These are phyloP conservation scores for Nigrospora sphaerica DNA, from an alignment of 2,329 filamentous ascomycete species.

Conservation along the genomic window DNA sequence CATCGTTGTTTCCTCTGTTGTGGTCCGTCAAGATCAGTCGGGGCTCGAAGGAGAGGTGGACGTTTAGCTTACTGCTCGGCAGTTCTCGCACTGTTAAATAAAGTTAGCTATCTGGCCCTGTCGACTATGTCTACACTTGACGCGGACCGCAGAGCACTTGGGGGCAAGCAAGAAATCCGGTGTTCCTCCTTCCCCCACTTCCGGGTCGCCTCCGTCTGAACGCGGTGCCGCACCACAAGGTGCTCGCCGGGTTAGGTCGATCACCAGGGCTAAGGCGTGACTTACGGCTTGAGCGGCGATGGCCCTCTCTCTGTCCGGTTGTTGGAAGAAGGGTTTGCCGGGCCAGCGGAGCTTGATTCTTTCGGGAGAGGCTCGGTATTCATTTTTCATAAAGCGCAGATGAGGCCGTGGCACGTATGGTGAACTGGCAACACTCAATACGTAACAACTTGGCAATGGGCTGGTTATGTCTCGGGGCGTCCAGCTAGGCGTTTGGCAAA, in stretches of 20 bases:
- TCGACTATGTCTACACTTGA: too few relatives aligned
- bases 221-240: neutral
- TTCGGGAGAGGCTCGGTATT: conserved; percentile 14
- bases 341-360: conserved; percentile 24
- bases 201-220: too few relatives aligned
- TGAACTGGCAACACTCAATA: too few relatives aligned
- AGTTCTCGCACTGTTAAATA: conserved; percentile 1
- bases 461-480: too few relatives aligned
- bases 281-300: conserved; percentile 30
- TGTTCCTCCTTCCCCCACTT: too few relatives aligned
- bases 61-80: conserved; percentile 3
- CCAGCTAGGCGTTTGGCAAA: too few relatives aligned
- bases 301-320: conserved; percentile 28
- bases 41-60: neutral
- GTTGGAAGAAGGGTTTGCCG: conserved; percentile 19
- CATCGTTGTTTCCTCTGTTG: conserved; percentile 55
- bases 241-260: neutral
- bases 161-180: too few relatives aligned
- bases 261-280: conserved; percentile 2
- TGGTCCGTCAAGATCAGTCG: conserved; percentile 21
- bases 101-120: neutral
- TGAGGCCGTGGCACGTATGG: too few relatives aligned
- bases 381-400: conserved; percentile 8
- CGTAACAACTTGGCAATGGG: too few relatives aligned
- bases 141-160: too few relatives aligned